phyloP scores from a whole-genome alignment of 1,284 basidiomycete species.

The Wolfiporia cocos region DNA sequence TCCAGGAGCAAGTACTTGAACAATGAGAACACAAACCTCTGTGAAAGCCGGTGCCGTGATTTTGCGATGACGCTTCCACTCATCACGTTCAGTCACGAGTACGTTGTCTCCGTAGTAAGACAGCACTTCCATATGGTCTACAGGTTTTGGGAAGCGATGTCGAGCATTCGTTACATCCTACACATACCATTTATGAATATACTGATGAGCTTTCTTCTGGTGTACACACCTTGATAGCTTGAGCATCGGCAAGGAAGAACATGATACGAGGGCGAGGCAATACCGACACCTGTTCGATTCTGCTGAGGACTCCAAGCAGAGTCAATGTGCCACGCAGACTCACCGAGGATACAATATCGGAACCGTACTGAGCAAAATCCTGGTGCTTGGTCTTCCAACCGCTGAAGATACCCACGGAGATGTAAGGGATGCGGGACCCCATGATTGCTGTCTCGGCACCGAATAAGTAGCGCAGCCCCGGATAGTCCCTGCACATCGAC shows the following conservation, averaged over 20 bases:
- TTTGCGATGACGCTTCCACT: constrained; percentile 56
- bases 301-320: background rate
- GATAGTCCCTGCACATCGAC: constrained; percentile 11
- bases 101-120: constrained; percentile 46
- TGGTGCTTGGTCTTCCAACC: constrained; percentile 11
- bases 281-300: background rate
- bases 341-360: constrained; percentile 16
- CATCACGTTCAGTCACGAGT: constrained; percentile 51
- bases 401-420: constrained; percentile 12
- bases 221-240: background rate
- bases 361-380: constrained; percentile 13
- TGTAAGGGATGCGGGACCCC: constrained; percentile 11
- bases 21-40: constrained; percentile 25
- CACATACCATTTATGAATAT: background rate
- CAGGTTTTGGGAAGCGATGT: background rate
- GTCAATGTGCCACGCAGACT: constrained; percentile 1
- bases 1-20: background rate
- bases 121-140: no score
- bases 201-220: background rate
- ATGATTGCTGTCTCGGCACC: constrained; percentile 10
- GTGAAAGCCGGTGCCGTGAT: constrained; percentile 36
- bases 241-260: background rate
- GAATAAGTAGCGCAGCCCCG: constrained; percentile 17
- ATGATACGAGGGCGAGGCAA: background rate
- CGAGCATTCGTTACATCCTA: background rate